Conservation (phyloP, 305 asterid species). For the Fraxinus velutina region DNA sequence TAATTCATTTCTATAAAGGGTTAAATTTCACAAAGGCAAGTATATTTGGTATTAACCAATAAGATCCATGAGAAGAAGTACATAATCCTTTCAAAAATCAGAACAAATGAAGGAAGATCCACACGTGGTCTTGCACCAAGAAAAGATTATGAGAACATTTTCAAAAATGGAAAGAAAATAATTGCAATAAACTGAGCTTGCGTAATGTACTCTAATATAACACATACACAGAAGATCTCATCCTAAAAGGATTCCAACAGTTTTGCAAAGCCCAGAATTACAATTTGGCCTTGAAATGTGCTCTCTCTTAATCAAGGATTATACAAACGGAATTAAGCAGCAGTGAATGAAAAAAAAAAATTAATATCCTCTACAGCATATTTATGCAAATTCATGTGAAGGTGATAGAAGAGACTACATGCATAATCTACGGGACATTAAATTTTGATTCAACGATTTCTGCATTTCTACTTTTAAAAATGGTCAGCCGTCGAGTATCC, state of each 20-base stretch:
- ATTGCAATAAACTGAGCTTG: not conserved
- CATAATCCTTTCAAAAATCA: not conserved
- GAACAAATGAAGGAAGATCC: not conserved
- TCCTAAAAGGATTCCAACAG: not conserved
- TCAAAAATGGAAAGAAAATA: not conserved
- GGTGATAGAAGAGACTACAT: not conserved
- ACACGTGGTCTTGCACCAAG: not conserved
- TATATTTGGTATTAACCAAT: not conserved
- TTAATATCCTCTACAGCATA: not conserved
- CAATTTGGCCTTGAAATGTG: not conserved
- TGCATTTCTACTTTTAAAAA: not conserved
- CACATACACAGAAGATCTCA: not conserved
- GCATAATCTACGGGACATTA: not conserved
- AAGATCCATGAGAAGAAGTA: not conserved
- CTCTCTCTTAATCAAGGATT: not conserved
- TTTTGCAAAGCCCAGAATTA: not conserved
- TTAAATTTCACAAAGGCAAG: not conserved
- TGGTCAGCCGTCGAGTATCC: not conserved
- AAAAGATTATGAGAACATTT: not conserved
- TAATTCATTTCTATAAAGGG: not conserved
- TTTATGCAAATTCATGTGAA: not conserved
- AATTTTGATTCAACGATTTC: not conserved
- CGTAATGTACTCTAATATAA: not conserved
- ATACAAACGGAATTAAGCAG: not conserved
- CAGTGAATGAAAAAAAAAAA: not conserved